These are phyloP conservation scores for Fusarium pilosicola DNA, from an alignment of 2,329 filamentous ascomycete species.

Conservation along the genomic window DNA sequence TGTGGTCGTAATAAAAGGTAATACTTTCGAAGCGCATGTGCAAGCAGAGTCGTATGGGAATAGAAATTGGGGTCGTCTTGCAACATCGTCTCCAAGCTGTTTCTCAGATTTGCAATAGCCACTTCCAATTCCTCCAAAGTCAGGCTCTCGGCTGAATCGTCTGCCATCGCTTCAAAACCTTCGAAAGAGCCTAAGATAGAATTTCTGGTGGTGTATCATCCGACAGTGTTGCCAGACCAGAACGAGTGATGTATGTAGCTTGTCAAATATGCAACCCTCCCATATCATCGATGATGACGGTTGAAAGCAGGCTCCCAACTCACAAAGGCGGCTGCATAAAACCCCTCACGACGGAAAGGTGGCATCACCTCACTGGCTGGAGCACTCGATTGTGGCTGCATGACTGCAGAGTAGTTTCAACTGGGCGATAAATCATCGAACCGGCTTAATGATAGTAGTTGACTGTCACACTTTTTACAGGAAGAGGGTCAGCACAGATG, in stretches of 20 bases:
- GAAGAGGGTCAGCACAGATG: too few species aligned
- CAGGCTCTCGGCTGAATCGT: not conserved
- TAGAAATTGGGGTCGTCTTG: fast-evolving
- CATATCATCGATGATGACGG: fast-evolving
- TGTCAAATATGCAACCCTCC: not conserved
- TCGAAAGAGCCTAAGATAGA: fast-evolving
- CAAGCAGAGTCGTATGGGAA: not conserved
- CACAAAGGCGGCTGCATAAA: not conserved
- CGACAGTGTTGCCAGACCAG: fast-evolving
- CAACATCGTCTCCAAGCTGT: not conserved
- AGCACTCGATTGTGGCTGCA: not conserved
- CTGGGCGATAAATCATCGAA: not conserved
- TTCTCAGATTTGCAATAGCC: not conserved
- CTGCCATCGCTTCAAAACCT: not conserved
- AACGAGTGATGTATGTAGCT: fast-evolving
- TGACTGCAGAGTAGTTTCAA: not conserved
- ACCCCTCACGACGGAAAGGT: not conserved
- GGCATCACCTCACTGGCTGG: not conserved
- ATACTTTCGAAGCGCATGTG: not conserved
- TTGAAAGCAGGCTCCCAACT: not conserved
- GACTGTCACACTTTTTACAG: too few species aligned
- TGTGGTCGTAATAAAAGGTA: not conserved
- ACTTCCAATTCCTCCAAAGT: not conserved
- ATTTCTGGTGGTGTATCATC: not conserved
- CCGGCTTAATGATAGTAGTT: not conserved